These are phyloP conservation scores for Amanita phalloides DNA, from an alignment of 768 basidiomycete species.

Conservation along the genomic window DNA sequence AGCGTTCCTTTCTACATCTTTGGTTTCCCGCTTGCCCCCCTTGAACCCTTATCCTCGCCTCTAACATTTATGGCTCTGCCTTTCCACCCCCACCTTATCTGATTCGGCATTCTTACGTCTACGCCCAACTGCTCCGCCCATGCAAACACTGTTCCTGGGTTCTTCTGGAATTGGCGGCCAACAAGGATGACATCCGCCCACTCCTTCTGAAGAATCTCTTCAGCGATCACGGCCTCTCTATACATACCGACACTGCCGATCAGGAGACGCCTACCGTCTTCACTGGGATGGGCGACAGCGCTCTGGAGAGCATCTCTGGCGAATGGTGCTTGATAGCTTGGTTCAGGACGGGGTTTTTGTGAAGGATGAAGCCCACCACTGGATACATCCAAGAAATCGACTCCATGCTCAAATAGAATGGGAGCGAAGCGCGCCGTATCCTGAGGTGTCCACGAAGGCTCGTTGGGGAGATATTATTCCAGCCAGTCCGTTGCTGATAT, in stretches of 20 bases:
- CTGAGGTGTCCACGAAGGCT: slow-evolving; percentile 56
- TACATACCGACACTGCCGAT: slow-evolving; percentile 42
- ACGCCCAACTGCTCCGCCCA: slow-evolving; percentile 51
- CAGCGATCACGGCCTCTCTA: slow-evolving; percentile 41
- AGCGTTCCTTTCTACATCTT: neutral
- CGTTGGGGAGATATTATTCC: slow-evolving; percentile 42
- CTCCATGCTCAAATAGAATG: slow-evolving; percentile 49
- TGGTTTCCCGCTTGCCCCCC: neutral
- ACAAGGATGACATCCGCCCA: slow-evolving; percentile 50
- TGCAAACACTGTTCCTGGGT: slow-evolving; percentile 40
- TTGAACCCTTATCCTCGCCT: neutral
- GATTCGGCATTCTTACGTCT: slow-evolving; percentile 31
- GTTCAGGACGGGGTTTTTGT: slow-evolving; percentile 25
- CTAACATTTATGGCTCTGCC: slow-evolving; percentile 16
- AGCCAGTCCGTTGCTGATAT: slow-evolving; percentile 72
- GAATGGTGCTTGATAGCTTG: slow-evolving; percentile 46
- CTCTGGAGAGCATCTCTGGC: slow-evolving; percentile 41
- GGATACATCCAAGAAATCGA: slow-evolving; percentile 71
- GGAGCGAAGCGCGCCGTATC: slow-evolving; percentile 55
- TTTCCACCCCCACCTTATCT: slow-evolving; percentile 44
- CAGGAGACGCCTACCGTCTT: slow-evolving; percentile 12
- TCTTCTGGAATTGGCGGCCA: slow-evolving; percentile 48
- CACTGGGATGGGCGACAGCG: slow-evolving; percentile 20
- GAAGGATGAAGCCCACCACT: slow-evolving; percentile 45
- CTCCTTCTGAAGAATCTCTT: slow-evolving; percentile 44